Evolutionary conservation across 805 yeast genomes (phyloP).

Genomic region (Saccharomycopsis sp.): DNA sequence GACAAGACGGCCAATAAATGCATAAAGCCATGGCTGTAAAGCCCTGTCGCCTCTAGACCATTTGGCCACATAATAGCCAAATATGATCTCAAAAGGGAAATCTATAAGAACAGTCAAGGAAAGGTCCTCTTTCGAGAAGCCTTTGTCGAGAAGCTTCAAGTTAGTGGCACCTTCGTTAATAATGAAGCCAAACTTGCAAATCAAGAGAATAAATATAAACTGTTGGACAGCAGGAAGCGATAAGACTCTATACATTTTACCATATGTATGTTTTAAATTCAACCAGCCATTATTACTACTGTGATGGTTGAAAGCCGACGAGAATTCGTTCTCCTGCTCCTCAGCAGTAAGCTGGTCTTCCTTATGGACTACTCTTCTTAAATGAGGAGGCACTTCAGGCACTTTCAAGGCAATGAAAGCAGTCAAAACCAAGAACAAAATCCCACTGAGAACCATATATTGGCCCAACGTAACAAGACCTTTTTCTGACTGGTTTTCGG

Average conservation of each 20-base stretch:
- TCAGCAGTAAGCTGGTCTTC: constrained; percentile 22
- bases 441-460: constrained; percentile 75
- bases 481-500: constrained; percentile 41
- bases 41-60: constrained; percentile 80
- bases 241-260: constrained; percentile 62
- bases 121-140: constrained; percentile 86
- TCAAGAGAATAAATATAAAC: constrained; percentile 64
- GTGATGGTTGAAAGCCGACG: constrained; percentile 2
- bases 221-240: constrained; percentile 65
- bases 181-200: constrained; percentile 88
- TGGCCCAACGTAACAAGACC: constrained; percentile 70
- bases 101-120: constrained; percentile 90
- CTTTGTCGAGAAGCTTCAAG: constrained; percentile 81
- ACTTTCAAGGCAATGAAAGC: constrained; percentile 49
- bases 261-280: constrained; percentile 47
- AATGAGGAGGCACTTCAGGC: constrained; percentile 64
- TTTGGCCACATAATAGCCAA: constrained; percentile 92
- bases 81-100: constrained; percentile 91
- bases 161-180: constrained; percentile 96
- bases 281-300: constrained; percentile 13
- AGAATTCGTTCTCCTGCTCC: constrained; percentile 8
- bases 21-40: constrained; percentile 83
- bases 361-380: constrained; percentile 24
- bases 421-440: constrained; percentile 63
- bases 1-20: constrained; percentile 70